Base-by-base conservation (phyloP, 2,329 filamentous ascomycete species). In the Xylaria sp. region DNA sequence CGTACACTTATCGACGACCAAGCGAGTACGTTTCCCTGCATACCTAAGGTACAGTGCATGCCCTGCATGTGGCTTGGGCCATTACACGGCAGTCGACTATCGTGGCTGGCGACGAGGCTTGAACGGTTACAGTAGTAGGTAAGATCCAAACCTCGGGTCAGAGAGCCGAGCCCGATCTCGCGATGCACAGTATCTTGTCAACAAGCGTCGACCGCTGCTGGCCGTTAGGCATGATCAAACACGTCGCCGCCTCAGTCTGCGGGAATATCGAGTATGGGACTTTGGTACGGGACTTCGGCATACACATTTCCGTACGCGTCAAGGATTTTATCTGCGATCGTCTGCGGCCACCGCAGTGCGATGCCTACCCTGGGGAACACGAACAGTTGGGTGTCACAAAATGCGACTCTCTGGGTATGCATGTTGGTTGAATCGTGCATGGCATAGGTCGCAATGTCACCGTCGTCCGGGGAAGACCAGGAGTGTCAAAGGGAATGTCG, bases 51-150 rank as follows among this genome's bases (percentile, higher is more conserved):
- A 41, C 20, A 18, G 37, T 55, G n/a, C 25, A 44, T 8, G 18
- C 37, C 8, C 2, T 46, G 39, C 18, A 44, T 63, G 61, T 63
- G 52, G 51, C 61, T 63, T 25, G 15, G 13, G 9, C 37, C 20
- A 23, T 39, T 41, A 39, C 52, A 56, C 28, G 28, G 52, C 52
- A 52, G 51, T 55, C 52, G 54, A 39, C 44, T 34, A 23, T 46
- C 18, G 50, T 37, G 59, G 59, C 37, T 31, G 9, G 60, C 25
- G 3, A 28, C 13, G 34, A 41, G 54, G n/a, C 54, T 55, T 20
- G n/a, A 12, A 13, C 18, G 34, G 10, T 28, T 28, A 28, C 28
- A 28, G 28, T 28, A 28, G n/a, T n/a, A n/a, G n/a, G 25, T 25
- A 25, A 20, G 31, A 41, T 31, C 31, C 54, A 20, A 25, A 15